phyloP scores from a whole-genome alignment of 257 asterid genomes.

The Marsdenia floribunda region DNA sequence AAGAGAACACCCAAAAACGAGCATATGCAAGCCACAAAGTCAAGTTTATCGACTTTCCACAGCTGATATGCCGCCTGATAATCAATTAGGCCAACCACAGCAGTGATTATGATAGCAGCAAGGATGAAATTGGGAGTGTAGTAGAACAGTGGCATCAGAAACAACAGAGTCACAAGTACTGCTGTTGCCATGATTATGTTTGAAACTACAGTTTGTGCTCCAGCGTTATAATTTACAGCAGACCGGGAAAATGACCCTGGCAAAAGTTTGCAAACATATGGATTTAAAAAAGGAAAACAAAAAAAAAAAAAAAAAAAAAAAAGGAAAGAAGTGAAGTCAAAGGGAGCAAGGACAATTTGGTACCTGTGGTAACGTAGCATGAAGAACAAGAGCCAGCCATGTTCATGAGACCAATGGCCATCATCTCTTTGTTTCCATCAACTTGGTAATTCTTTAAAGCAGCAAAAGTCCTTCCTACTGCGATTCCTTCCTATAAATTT shows the following conservation, averaged over 20 bases:
- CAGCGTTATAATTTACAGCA: constrained; percentile 90
- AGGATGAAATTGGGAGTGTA: constrained; percentile 82
- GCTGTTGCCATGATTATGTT: constrained; percentile 80
- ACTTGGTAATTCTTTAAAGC: constrained; percentile 79
- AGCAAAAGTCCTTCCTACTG: constrained; percentile 95
- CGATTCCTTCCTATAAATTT: constrained; percentile 75
- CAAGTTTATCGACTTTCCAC: constrained; percentile 96
- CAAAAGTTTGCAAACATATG: background rate
- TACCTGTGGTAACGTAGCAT: constrained; percentile 93
- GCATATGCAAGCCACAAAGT: constrained; percentile 74
- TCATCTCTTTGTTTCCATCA: constrained; percentile 97
- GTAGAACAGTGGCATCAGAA: constrained; percentile 86
- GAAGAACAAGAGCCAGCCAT: constrained; percentile 97
- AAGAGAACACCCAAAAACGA: constrained; percentile 91
- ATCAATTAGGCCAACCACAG: constrained; percentile 84
- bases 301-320: no score
- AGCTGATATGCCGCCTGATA: constrained; percentile 60
- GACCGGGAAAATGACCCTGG: constrained; percentile 94
- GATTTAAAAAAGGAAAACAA: no score
- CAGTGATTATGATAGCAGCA: constrained; percentile 87
- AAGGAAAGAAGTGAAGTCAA: background rate
- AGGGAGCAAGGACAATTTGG: background rate
- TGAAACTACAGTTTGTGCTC: constrained; percentile 77
- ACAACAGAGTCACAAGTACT: constrained; percentile 68
- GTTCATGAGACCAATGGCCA: constrained; percentile 97